A percentile compares a stretch with the other conserved stretches of the same genome.
These are phyloP conservation scores for Climacium dendroides DNA, from an alignment of 225 moss, liverwort and hornwort genomes.

Conservation along the genomic window DNA sequence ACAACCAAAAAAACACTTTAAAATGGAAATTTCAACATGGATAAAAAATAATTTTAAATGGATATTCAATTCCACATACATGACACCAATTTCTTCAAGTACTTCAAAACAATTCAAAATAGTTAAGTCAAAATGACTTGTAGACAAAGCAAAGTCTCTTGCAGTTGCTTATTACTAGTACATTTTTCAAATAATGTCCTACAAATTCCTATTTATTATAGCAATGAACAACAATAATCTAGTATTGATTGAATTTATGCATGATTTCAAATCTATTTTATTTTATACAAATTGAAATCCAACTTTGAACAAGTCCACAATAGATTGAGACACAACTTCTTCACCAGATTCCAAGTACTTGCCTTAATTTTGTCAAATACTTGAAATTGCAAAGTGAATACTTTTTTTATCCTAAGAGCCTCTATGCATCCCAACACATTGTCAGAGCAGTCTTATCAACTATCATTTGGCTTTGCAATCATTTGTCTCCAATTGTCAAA, in stretches of 20 bases:
- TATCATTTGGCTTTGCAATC: not conserved
- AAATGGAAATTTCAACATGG: not conserved
- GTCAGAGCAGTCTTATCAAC: no score
- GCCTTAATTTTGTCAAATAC: not conserved
- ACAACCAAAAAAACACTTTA: not conserved
- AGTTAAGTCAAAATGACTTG: no score
- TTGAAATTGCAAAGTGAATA: not conserved
- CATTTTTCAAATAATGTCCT: no score
- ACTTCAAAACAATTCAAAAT: not conserved
- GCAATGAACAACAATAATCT: not conserved
- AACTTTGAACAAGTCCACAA: no score
- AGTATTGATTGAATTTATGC: not conserved
- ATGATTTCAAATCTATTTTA: not conserved
- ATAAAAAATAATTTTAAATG: not conserved
- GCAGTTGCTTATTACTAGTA: no score
- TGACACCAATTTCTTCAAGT: rapidly evolving
- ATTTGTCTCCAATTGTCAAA: not conserved
- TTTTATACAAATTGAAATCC: not conserved
- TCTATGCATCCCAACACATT: not conserved
- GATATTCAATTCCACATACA: not conserved
- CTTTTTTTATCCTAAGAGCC: not conserved
- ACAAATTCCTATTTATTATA: not conserved
- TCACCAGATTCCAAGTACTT: no score
- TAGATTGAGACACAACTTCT: no score
- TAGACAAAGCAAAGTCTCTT: no score